Percentiles rank a stretch among this genome's conserved stretches.
phyloP scores from a whole-genome alignment of 352 stramenopile genomes.

The Pythium biforme region DNA sequence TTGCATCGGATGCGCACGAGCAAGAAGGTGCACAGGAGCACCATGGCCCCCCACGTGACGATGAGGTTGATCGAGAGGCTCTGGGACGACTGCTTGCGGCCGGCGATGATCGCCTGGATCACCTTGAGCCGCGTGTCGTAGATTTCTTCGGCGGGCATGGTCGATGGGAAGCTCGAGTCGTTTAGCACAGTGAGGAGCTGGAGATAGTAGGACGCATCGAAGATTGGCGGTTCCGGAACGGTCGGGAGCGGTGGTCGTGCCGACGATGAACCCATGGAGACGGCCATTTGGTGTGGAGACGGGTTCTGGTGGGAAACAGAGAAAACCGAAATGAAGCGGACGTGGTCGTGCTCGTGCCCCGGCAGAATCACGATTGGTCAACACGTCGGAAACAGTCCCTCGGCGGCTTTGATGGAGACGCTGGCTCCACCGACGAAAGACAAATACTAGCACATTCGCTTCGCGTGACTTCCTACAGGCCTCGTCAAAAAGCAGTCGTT shows the following conservation, averaged over 20 bases:
- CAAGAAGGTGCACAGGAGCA: constrained; percentile 23
- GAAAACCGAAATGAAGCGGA: too few relatives aligned
- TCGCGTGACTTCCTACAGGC: too few relatives aligned
- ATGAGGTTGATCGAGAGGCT: constrained; percentile 6
- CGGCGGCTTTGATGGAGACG: too few relatives aligned
- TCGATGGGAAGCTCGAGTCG: background rate
- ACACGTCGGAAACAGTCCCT: too few relatives aligned
- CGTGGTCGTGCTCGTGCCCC: too few relatives aligned
- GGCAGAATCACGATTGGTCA: too few relatives aligned
- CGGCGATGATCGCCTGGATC: background rate
- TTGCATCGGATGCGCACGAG: constrained; percentile 55
- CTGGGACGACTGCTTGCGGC: background rate
- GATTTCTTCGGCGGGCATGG: background rate
- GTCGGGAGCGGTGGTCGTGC: constrained; percentile 9
- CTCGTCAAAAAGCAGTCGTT: too few relatives aligned
- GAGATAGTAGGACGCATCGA: constrained; percentile 16
- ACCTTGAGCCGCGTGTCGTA: background rate
- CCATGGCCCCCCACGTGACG: constrained; percentile 1
- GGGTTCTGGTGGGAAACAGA: too few relatives aligned
- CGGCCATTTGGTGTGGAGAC: too few relatives aligned
- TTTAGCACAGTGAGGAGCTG: background rate
- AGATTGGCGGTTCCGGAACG: constrained; percentile 19
- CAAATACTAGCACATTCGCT: too few relatives aligned
- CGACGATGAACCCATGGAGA: too few relatives aligned
- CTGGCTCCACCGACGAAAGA: too few relatives aligned